A percentile compares a stretch with the other conserved stretches of the same genome.
Evolutionary conservation across 192 early-diverging fungal species (phyloP).

Genomic region (Fimicolochytrium jonesii): DNA sequence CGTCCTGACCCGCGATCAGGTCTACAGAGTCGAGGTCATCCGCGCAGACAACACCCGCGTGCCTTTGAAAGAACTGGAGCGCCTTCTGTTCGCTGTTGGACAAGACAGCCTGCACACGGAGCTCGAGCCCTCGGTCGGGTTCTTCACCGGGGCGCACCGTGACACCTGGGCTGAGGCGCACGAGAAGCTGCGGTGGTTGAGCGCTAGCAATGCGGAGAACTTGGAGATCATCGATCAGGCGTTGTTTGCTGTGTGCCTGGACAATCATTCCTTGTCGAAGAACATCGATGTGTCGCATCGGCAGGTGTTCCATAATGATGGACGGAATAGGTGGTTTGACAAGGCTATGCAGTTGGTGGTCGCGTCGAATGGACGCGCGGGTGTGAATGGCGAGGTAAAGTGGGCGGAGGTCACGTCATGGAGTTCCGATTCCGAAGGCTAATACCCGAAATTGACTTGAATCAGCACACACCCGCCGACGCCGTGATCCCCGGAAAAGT

Average conservation of each 20-base stretch:
- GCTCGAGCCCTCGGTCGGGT: conserved; percentile 64
- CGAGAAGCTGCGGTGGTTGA: conserved; percentile 18
- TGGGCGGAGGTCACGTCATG: too few species aligned
- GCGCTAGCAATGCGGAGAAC: conserved; percentile 47
- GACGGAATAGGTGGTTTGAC: conserved; percentile 93
- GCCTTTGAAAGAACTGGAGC: conserved; percentile 40
- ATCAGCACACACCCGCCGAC: conserved; percentile 83
- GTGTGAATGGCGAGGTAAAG: conserved; percentile 84
- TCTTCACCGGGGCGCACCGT: conserved; percentile 82
- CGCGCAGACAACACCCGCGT: conserved; percentile 63
- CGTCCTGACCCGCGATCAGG: conserved; percentile 79
- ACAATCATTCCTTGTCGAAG: conserved; percentile 60
- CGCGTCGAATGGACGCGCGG: conserved; percentile 75
- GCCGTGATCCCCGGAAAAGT: conserved; percentile 83
- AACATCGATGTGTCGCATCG: conserved; percentile 64
- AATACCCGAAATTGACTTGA: too few species aligned
- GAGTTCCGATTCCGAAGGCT: too few species aligned
- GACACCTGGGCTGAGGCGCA: conserved; percentile 76
- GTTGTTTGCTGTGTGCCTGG: conserved; percentile 84
- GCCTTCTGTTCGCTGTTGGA: conserved; percentile 27
- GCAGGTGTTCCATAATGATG: conserved; percentile 75
- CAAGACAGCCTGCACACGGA: conserved; percentile 14
- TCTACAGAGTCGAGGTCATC: conserved; percentile 79
- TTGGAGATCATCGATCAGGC: conserved; percentile 68
- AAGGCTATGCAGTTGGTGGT: conserved; percentile 89